Percentiles rank a stretch among this genome's conserved stretches.
These are phyloP conservation scores for Apiospora hydei DNA, from an alignment of 2,329 filamentous ascomycete species.

Conservation along the genomic window DNA sequence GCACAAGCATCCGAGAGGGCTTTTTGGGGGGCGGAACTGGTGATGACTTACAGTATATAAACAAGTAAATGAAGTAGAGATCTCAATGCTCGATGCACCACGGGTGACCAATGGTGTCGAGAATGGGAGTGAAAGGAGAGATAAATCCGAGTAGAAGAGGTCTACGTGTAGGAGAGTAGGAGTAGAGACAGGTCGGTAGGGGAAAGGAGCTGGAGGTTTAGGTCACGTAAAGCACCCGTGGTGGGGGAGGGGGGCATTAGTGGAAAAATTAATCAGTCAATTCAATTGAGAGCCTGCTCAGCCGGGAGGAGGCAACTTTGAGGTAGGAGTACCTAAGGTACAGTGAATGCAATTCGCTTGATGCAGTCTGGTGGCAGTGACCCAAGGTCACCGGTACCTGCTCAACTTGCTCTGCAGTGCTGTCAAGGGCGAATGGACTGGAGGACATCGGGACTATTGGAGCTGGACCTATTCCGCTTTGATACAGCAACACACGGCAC, in stretches of 20 bases:
- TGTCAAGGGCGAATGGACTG: background rate
- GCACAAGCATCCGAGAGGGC: background rate
- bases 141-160: slow-evolving; percentile 20
- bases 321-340: background rate
- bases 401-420: no score
- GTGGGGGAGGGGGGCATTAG: slow-evolving; percentile 7
- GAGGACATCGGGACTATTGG: background rate
- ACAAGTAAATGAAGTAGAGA: background rate
- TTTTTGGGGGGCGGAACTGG: background rate
- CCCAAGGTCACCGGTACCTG: background rate
- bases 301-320: no score
- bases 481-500: slow-evolving; percentile 6
- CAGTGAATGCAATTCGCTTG: slow-evolving; percentile 9
- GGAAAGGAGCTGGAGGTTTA: slow-evolving; percentile 7
- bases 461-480: background rate
- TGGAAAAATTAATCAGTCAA: background rate
- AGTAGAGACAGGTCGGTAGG: background rate
- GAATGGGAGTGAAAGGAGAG: slow-evolving; percentile 11
- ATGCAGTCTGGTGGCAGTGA: background rate
- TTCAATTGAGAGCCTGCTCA: background rate
- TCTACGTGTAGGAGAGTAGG: slow-evolving; percentile 11
- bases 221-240: slow-evolving; percentile 15
- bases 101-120: slow-evolving; percentile 6
- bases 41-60: slow-evolving; percentile 10
- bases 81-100: slow-evolving; percentile 14